Base-by-base conservation (phyloP, 768 basidiomycete genomes). In the Suillus clintonianus region DNA sequence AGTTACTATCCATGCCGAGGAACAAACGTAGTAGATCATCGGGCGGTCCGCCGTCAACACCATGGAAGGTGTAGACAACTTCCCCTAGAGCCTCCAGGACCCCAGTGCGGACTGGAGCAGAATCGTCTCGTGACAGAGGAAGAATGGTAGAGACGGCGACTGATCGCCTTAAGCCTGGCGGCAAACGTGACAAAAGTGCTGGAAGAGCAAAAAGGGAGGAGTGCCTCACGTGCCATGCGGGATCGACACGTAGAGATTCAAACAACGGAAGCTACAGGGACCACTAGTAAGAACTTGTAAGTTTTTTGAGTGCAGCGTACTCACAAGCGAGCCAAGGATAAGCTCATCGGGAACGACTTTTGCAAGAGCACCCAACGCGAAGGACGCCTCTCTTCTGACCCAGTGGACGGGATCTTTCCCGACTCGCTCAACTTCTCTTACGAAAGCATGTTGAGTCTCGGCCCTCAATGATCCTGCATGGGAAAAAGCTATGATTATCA, bases 81-180 rank as follows among this genome's bases (percentile, higher is more conserved):
- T 97, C 95, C 2, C 95, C 96, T 6, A 97, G 83, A 24, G 92
- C 84, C 72, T 97, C 95, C 37, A 97, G 82, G 3, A 90, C 87
- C 4, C 91, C 92, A 17, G 85, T 85, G 24, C 93, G 89, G 30
- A 97, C 94, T 19, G 84, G 80, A 5, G 84, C 75, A 24, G 84
- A 82, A 48, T 84, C 81, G 73, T 96, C 94, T 30, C 73, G 74
- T 19, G 87, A 83, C 27, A 97, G 85, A 2, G 84, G 80, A 6
- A 85, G 61, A 39, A 94, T 77, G 0, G 89, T 88, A 53, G 86
- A 82, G 60, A 94, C 74, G 2, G 92, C 91, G 11, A 94, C 82
- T 10, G 78, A 70, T 22, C 85, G 85, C 14, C 93, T 87, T 62
- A 85, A 79, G 9, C 77, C 69, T 7, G 82, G 80, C 0, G 86